Conservation (phyloP, 345 rosid genomes). For the Eucalyptus lansdowneana region DNA sequence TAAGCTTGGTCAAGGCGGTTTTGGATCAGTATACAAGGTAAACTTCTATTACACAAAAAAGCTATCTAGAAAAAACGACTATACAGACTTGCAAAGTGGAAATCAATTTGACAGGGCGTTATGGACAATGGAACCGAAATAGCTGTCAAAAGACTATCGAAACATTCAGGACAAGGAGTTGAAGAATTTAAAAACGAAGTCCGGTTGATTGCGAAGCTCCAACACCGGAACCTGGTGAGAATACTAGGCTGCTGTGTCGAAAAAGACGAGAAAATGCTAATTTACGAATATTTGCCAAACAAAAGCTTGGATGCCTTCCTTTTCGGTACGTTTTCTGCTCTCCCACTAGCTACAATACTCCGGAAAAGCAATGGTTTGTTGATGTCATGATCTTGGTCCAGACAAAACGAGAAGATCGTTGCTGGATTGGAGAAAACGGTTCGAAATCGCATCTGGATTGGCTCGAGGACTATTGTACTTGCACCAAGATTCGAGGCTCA, state of each 20-base stretch:
- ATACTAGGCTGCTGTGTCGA: slow-evolving; percentile 16
- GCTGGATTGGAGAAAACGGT: slow-evolving; percentile 50
- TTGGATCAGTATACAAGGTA: slow-evolving; percentile 11
- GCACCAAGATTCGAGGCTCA: slow-evolving; percentile 63
- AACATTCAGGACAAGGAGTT: slow-evolving; percentile 17
- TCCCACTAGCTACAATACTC: neutral
- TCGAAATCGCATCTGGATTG: slow-evolving; percentile 39
- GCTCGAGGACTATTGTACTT: slow-evolving; percentile 65
- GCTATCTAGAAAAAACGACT: too few species aligned
- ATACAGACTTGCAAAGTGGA: neutral
- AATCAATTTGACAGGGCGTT: slow-evolving; percentile 2
- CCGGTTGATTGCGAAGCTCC: slow-evolving; percentile 13
- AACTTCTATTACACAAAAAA: neutral
- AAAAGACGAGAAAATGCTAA: slow-evolving; percentile 13
- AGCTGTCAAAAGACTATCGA: slow-evolving; percentile 20
- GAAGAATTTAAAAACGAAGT: slow-evolving; percentile 24
- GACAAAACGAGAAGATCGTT: neutral
- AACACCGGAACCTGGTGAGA: slow-evolving; percentile 19
- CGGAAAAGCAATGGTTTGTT: too few species aligned
- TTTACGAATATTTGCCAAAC: slow-evolving; percentile 27
- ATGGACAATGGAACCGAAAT: slow-evolving; percentile 7
- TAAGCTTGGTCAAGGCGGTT: slow-evolving; percentile 11
- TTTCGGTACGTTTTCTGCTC: neutral
- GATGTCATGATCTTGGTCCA: neutral
- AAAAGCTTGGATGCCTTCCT: slow-evolving; percentile 26